Evolutionary conservation across 352 stramenopile species (phyloP).

Genomic region (Saprolegnia parasitica): DNA sequence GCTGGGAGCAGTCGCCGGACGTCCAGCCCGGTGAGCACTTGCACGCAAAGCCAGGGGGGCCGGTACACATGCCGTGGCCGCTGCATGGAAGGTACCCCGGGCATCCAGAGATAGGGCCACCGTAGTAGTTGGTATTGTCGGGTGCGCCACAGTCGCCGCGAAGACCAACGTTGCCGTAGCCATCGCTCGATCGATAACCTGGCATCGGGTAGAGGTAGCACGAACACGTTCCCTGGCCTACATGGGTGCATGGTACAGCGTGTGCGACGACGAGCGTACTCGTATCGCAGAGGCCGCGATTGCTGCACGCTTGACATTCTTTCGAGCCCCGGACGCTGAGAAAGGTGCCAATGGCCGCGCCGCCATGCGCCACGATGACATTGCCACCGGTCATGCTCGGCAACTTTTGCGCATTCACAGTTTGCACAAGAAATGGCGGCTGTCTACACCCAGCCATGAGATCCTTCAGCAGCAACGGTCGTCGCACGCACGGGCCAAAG

Average conservation of each 20-base stretch:
- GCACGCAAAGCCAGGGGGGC: conserved; percentile 51
- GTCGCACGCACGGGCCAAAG: conserved; percentile 50
- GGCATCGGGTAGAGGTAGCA: conserved; percentile 69
- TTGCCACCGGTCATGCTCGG: conserved; percentile 42
- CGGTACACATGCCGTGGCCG: conserved; percentile 61
- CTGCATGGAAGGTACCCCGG: conserved; percentile 66
- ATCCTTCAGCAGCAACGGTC: conserved; percentile 28
- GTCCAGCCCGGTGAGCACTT: conserved; percentile 58
- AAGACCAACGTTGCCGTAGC: conserved; percentile 78
- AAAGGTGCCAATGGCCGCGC: conserved; percentile 39
- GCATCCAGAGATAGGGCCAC: conserved; percentile 51
- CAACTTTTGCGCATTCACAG: conserved; percentile 30
- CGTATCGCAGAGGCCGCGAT: conserved; percentile 81
- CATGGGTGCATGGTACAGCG: conserved; percentile 29
- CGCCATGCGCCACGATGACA: conserved; percentile 46
- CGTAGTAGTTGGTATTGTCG: conserved; percentile 74
- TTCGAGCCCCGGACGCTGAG: conserved; percentile 76
- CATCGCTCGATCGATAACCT: conserved; percentile 74
- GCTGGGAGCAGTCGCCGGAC: conserved; percentile 53
- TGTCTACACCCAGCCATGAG: conserved; percentile 36
- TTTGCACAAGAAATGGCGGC: conserved; percentile 53
- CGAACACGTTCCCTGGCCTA: conserved; percentile 45
- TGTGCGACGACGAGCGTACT: conserved; percentile 33
- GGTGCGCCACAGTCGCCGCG: conserved; percentile 90
- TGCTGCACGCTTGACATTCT: conserved; percentile 85